These are phyloP conservation scores for Paecilomyces formosus DNA, from an alignment of 2,329 filamentous ascomycete species.

Conservation along the genomic window DNA sequence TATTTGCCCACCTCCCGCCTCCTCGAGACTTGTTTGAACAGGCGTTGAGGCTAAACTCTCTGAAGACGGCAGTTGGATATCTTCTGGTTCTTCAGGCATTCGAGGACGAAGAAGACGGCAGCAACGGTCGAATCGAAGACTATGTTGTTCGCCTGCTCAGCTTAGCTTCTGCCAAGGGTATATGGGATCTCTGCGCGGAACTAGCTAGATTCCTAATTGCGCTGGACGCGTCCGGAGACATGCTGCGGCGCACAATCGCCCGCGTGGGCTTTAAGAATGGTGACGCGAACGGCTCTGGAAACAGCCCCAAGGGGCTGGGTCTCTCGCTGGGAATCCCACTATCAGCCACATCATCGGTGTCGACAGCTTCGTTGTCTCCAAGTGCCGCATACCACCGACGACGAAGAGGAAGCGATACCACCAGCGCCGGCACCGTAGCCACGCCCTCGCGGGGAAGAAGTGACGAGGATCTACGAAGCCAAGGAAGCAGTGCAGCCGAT, in stretches of 20 bases:
- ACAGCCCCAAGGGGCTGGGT: conserved; percentile 26
- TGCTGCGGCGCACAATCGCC: conserved; percentile 47
- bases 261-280: conserved; percentile 29
- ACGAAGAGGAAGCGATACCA: conserved; percentile 9
- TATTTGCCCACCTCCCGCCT: conserved; percentile 86
- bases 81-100: conserved; percentile 87
- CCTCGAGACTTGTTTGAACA: conserved; percentile 91
- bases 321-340: conserved; percentile 22
- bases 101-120: conserved; percentile 43
- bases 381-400: conserved; percentile 2
- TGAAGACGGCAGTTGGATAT: conserved; percentile 95
- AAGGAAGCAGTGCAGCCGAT: background rate
- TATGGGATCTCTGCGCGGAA: conserved; percentile 95
- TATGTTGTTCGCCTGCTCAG: conserved; percentile 69
- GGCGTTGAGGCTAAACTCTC: conserved; percentile 70
- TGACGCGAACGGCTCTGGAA: conserved; percentile 16
- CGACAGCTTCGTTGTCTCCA: conserved; percentile 16
- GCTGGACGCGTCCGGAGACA: conserved; percentile 78
- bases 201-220: conserved; percentile 90
- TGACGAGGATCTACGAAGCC: background rate
- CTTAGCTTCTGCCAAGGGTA: conserved; percentile 71
- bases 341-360: conserved; percentile 25
- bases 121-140: conserved; percentile 47
- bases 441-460: background rate
- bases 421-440: conserved; percentile 2